A percentile compares a stretch with the other conserved stretches of the same genome.
These are phyloP conservation scores for Umbelopsis sp. DNA, from an alignment of 371 early-diverging fungal species.

Conservation along the genomic window DNA sequence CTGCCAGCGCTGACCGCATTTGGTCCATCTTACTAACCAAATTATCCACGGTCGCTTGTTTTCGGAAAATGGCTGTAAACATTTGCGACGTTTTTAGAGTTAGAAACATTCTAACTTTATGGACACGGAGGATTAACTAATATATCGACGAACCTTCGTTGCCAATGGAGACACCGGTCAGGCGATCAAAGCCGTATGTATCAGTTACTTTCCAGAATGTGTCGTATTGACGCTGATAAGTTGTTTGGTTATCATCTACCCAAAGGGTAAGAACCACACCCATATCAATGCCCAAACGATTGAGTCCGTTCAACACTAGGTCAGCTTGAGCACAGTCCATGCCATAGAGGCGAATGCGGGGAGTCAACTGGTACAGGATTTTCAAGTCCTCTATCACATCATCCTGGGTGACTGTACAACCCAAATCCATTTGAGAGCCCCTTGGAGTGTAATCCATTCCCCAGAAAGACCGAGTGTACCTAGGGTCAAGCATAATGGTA, in stretches of 20 bases:
- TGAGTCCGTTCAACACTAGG: constrained; percentile 37
- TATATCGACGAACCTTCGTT: constrained; percentile 38
- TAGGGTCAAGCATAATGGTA: neutral
- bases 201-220: constrained; percentile 33
- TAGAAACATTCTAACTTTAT: neutral
- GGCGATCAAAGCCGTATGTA: constrained; percentile 38
- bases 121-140: neutral
- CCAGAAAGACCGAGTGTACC: constrained; percentile 39
- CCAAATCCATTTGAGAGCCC: constrained; percentile 37
- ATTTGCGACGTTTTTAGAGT: neutral
- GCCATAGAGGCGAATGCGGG: constrained; percentile 52
- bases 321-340: constrained; percentile 50
- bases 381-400: constrained; percentile 43
- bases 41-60: constrained; percentile 39
- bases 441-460: constrained; percentile 54
- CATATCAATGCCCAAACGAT: constrained; percentile 38
- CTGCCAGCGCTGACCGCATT: constrained; percentile 39
- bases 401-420: constrained; percentile 40
- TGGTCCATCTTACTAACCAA: constrained; percentile 40
- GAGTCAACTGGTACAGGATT: constrained; percentile 44
- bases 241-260: constrained; percentile 41
- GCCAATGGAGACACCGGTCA: constrained; percentile 51
- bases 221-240: constrained; percentile 42
- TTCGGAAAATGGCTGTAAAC: constrained; percentile 55
- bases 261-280: constrained; percentile 46